Conservation (phyloP, 1,284 basidiomycete genomes). For the Takashimella tepidaria region DNA sequence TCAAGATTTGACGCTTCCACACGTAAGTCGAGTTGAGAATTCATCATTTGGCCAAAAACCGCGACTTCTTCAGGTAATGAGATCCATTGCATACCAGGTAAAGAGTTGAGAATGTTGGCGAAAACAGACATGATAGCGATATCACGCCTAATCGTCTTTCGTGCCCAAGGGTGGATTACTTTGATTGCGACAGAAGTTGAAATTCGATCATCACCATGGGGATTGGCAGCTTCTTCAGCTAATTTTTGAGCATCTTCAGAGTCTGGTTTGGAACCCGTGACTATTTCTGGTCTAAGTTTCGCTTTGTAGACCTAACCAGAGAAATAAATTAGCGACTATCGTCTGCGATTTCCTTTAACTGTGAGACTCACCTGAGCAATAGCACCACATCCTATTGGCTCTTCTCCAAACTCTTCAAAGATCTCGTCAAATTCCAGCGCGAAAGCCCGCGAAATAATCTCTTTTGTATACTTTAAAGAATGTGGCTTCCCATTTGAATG, state of each 20-base stretch:
- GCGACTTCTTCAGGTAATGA: slow-evolving; percentile 92
- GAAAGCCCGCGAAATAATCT: slow-evolving; percentile 80
- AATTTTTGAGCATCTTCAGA: slow-evolving; percentile 44
- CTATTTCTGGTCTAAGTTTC: slow-evolving; percentile 71
- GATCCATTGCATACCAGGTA: slow-evolving; percentile 96
- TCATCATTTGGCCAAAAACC: slow-evolving; percentile 97
- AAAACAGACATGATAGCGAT: slow-evolving; percentile 85
- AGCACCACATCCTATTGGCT: slow-evolving; percentile 92
- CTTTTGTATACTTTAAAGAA: slow-evolving; percentile 71
- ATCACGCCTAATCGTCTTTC: slow-evolving; percentile 77
- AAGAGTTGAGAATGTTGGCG: slow-evolving; percentile 66
- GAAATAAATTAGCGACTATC: too few species aligned
- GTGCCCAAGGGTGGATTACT: slow-evolving; percentile 81
- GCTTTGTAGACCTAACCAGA: slow-evolving; percentile 84
- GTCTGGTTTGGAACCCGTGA: slow-evolving; percentile 52
- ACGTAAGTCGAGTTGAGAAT: slow-evolving; percentile 84
- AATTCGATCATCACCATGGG: slow-evolving; percentile 47
- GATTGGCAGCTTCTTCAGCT: not conserved
- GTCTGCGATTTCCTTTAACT: not conserved
- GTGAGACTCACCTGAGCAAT: slow-evolving; percentile 76
- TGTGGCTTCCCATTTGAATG: slow-evolving; percentile 89
- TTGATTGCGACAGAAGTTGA: slow-evolving; percentile 90
- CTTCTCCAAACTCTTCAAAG: slow-evolving; percentile 82
- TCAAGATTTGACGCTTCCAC: slow-evolving; percentile 85
- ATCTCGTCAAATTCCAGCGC: slow-evolving; percentile 75